Base-by-base conservation (phyloP, 1,284 basidiomycete species). In the Cutaneotrichosporon dermatis region DNA sequence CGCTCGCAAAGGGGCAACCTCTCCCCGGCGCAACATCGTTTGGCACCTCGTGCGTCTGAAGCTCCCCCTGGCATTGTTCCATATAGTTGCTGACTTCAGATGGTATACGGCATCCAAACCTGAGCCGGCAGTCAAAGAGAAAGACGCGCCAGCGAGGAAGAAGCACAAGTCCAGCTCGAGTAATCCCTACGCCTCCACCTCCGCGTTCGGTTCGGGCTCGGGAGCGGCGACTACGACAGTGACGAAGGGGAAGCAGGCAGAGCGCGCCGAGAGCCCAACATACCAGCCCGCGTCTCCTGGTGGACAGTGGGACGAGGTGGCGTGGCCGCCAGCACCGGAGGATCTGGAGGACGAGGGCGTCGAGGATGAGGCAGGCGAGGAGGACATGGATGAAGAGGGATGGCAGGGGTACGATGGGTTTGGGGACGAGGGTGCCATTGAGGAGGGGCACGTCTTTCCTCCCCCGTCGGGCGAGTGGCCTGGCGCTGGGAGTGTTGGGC, bases 1-100 rank as follows among this genome's bases (percentile, higher is more conserved):
- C 75, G 2, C 55, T 72, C 50, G 71, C 71, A 0, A 58, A 66
- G 41, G 77, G 76, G 0, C 60, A 70, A 42, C 70, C 73, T 1
- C 54, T 78, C 6, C 67, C 70, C 0, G 74, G 73, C 2, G 73
- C 70, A 0, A 61, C 66, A 3, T 60, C 64, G 13, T 65, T 66
- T 25, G 68, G 63, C 8, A 70, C 72, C n/a, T 65, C 67, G 75
- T 76, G 44, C 34, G 37, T 15, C 11, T 12, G 11, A 39, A 39
- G 6, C 37, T 39, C 6, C 6, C 37, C 11, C 37, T 11, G 11
- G 37, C 37, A 39, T n/a, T n/a, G n/a, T n/a, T n/a, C 12, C 16
- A 1, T 45, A 12, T 35, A 1, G 4, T 4, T 8, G 39, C 61
- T 60, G 48, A 63, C 48, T 1, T 40, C 56, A 65, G 63, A 15